Evolutionary conservation across 2,329 filamentous ascomycete species (phyloP).

Genomic region (Zelopaecilomyces penicillatus): DNA sequence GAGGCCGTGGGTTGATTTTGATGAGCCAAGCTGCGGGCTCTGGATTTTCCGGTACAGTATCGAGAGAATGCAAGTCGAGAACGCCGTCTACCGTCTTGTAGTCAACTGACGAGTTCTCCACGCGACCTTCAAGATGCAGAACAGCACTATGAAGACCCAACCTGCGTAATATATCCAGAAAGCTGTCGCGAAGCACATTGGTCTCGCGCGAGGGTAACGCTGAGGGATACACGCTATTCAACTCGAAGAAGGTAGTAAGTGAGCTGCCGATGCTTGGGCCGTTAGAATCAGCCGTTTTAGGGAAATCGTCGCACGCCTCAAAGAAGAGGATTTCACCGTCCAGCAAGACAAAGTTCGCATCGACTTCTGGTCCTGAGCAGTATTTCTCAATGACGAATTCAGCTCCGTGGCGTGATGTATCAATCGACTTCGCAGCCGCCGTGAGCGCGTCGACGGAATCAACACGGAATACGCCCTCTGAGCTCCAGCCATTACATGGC

Average conservation of each 20-base stretch:
- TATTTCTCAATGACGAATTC: conserved; percentile 14
- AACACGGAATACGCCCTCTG: conserved; percentile 13
- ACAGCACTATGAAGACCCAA: conserved; percentile 9
- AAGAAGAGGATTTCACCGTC: conserved; percentile 15
- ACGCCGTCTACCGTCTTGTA: conserved; percentile 3
- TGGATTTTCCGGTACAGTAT: background rate
- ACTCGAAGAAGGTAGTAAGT: conserved; percentile 6
- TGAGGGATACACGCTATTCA: conserved; percentile 7
- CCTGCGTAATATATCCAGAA: conserved; percentile 6
- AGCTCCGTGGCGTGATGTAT: conserved; percentile 5
- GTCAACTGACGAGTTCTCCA: conserved; percentile 8
- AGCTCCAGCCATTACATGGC: conserved; percentile 5
- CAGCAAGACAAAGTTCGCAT: conserved; percentile 14
- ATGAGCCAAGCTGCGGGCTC: conserved; percentile 8
- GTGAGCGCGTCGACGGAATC: conserved; percentile 4
- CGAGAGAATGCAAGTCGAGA: conserved; percentile 1
- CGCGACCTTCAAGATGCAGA: conserved; percentile 11
- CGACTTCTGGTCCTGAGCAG: conserved; percentile 14
- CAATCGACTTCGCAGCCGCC: conserved; percentile 5
- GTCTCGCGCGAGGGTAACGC: conserved; percentile 7
- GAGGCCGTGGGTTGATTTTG: conserved; percentile 14
- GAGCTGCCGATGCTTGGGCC: conserved; percentile 4
- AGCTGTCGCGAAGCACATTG: conserved; percentile 6
- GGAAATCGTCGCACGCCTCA: conserved; percentile 13
- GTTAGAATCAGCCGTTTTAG: conserved; percentile 10